A percentile compares a stretch with the other conserved stretches of the same genome.
These are phyloP conservation scores for Zasmidium cellare DNA, from an alignment of 2,329 filamentous ascomycete species.

Conservation along the genomic window DNA sequence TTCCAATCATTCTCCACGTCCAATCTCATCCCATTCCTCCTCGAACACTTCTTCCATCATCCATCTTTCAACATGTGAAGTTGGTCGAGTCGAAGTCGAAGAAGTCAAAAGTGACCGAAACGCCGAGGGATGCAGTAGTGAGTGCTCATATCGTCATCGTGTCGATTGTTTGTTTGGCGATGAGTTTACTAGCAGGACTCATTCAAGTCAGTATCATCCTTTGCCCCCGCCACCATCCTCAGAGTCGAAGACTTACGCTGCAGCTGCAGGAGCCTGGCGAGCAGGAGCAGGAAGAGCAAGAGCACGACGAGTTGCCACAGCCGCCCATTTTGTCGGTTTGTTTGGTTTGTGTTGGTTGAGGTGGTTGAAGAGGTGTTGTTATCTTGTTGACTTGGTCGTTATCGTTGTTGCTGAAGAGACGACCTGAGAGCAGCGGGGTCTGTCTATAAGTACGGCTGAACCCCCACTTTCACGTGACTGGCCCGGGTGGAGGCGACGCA, in stretches of 20 bases:
- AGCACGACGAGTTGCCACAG: slow-evolving; percentile 35
- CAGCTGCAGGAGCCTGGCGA: slow-evolving; percentile 32
- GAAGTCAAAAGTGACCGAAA: neutral
- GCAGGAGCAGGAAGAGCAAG: slow-evolving; percentile 33
- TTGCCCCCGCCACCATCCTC: slow-evolving; percentile 8
- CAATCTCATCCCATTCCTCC: neutral
- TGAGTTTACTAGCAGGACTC: slow-evolving; percentile 1
- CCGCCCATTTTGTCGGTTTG: slow-evolving; percentile 32
- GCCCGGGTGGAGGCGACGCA: neutral
- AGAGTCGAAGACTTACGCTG: slow-evolving; percentile 18
- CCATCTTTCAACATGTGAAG: neutral
- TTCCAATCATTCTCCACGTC: neutral
- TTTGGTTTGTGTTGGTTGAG: slow-evolving; percentile 10
- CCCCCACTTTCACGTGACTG: neutral
- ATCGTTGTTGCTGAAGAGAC: slow-evolving; percentile 8
- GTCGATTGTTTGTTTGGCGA: neutral
- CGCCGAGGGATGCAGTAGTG: slow-evolving; percentile 7
- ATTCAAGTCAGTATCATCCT: slow-evolving; percentile 5
- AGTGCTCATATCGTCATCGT: slow-evolving; percentile 2
- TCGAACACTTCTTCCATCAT: neutral
- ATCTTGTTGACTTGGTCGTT: slow-evolving; percentile 4
- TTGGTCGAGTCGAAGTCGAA: neutral
- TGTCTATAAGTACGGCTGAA: slow-evolving; percentile 5
- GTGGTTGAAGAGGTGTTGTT: neutral
- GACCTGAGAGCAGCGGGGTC: slow-evolving; percentile 7